Evolutionary conservation across 2,329 filamentous ascomycete genomes (phyloP), one percentile per base, ranked within the genome.

Genomic region (Botrytis pseudocinerea): DNA sequence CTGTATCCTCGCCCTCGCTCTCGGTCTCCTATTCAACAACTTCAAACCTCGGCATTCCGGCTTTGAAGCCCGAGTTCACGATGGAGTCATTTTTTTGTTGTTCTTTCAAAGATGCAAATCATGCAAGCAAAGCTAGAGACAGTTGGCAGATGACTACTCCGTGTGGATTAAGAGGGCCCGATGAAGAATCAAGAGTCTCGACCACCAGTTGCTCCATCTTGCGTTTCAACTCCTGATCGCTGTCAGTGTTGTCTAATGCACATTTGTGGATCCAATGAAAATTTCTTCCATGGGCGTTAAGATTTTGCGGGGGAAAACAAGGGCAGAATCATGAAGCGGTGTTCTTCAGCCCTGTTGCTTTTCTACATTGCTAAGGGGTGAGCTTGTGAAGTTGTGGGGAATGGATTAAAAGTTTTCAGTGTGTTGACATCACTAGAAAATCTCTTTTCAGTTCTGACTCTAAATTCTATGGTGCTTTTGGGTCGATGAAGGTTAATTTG

Each of bases 221-320:
- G 25, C 51, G 64, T 54, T 68, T 54, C 64, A 68, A 12, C 62
- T 65, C 62, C 64, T 68, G 48, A 57, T 68, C 48, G 65, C 54
- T 57, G 48, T 68, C 48, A 64, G 14, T 57, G 35, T 57, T 68
- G 65, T 54, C 35, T 40, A 38, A 68, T 54, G 63, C 46, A 66
- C n/a, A 54, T 54, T 20, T 68, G 64, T 68, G 64, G 64, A 68
- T 54, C 64, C 25, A 40, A 54, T 68, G 64, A 68, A 68, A 68
- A 54, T 68, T 68, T 68, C 64, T 68, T 54, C n/a, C 46, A 68
- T 68, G 64, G 46, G 46, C 46, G 1, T 68, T 57, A 18, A 42
- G n/a, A 57, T 68, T 68, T 68, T 68, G 65, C 65, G 65, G 65
- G 64, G 65, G 38, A 57, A 32, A 18, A 68, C 64, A 68, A 54